Evolutionary conservation across 768 basidiomycete species (phyloP).

Genomic region (Vararia minispora): DNA sequence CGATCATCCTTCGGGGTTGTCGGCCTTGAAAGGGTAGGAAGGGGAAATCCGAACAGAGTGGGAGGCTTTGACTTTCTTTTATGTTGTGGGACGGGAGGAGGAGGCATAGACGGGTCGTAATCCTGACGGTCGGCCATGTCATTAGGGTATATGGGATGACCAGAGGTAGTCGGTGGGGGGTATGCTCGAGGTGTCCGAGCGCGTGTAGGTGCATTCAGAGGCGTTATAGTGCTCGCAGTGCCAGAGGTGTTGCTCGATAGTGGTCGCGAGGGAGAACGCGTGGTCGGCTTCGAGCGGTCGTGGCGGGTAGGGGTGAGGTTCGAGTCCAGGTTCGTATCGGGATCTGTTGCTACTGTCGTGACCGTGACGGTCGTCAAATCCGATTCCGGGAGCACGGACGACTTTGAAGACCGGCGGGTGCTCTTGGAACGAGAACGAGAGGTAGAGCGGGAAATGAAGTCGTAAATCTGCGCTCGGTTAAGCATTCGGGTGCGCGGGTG

Average conservation of each 20-base stretch:
- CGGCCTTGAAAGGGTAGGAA: too few species aligned
- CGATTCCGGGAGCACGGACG: conserved; percentile 19
- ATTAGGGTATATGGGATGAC: conserved; percentile 6
- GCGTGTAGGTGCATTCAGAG: conserved; percentile 16
- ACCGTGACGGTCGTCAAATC: conserved; percentile 10
- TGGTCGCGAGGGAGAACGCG: conserved; percentile 44
- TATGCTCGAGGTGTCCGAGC: conserved; percentile 9
- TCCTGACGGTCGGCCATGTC: conserved; percentile 9
- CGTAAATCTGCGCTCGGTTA: conserved; percentile 60
- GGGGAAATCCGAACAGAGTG: conserved; percentile 34
- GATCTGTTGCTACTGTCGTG: conserved; percentile 15
- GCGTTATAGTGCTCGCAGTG: conserved; percentile 50
- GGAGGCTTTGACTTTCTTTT: conserved; percentile 31
- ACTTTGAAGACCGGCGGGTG: conserved; percentile 9
- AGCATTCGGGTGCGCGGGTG: too few species aligned
- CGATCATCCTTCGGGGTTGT: too few species aligned
- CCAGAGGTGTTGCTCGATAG: conserved; percentile 55
- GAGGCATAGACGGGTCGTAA: conserved; percentile 13
- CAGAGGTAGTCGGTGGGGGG: conserved; percentile 1
- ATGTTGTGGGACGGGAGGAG: conserved; percentile 18
- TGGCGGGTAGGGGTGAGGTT: conserved; percentile 12
- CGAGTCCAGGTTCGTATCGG: conserved; percentile 14
- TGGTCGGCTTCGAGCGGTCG: conserved; percentile 32
- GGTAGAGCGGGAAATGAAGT: conserved; percentile 35
- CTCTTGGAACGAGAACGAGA: conserved; percentile 49